Conservation (phyloP, 495 filamentous ascomycete genomes). For the Lophium mytilinum region DNA sequence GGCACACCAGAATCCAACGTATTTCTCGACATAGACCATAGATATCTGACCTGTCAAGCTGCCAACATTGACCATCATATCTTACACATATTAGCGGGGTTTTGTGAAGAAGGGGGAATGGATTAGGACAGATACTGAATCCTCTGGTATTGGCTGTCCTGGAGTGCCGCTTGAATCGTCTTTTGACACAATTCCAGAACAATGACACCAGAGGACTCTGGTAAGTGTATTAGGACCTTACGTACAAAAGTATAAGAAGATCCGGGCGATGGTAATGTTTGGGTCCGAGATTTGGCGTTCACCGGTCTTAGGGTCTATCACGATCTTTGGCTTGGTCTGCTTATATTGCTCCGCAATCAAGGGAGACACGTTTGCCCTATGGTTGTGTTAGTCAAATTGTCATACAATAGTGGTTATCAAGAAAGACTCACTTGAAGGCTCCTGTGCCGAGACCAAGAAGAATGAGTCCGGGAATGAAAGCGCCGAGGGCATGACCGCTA, state of each 20-base stretch:
- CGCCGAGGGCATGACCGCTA: constrained; percentile 45
- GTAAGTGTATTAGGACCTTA: too few relatives aligned
- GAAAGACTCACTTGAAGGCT: constrained; percentile 43
- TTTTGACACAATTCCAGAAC: too few relatives aligned
- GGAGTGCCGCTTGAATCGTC: too few relatives aligned
- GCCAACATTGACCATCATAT: constrained; percentile 68
- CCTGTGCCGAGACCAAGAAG: constrained; percentile 59
- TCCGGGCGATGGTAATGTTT: constrained; percentile 50
- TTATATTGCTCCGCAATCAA: constrained; percentile 52
- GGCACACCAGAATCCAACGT: constrained; percentile 71
- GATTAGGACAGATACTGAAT: too few relatives aligned
- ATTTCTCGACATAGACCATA: constrained; percentile 64
- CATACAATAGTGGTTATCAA: too few relatives aligned
- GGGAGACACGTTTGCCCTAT: constrained; percentile 48
- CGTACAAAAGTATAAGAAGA: constrained; percentile 60
- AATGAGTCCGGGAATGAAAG: constrained; percentile 55
- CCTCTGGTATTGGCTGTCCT: too few relatives aligned
- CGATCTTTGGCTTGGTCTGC: constrained; percentile 29
- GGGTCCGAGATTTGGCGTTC: constrained; percentile 60
- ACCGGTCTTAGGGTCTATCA: constrained; percentile 18
- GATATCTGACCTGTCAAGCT: constrained; percentile 45
- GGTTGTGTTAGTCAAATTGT: too few relatives aligned
- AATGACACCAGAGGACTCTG: too few relatives aligned
- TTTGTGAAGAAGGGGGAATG: too few relatives aligned
- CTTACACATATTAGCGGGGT: too few relatives aligned